phyloP scores from a whole-genome alignment of 345 rosid genomes.

The Syzygium grande region DNA sequence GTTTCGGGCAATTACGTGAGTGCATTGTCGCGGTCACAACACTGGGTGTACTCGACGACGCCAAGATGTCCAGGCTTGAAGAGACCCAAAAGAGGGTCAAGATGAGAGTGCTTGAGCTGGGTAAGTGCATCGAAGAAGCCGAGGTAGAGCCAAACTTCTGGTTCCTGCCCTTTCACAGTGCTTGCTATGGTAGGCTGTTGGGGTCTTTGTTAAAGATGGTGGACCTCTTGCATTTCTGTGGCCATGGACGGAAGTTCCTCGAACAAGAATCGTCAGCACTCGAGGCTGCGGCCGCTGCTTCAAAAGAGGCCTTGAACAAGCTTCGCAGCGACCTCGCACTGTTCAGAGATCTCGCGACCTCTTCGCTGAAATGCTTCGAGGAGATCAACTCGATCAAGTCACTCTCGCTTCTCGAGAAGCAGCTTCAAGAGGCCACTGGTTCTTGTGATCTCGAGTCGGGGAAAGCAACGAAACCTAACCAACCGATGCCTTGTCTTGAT shows the following conservation, averaged over 20 bases:
- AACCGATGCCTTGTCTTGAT: constrained; percentile 9
- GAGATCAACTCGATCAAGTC: constrained; percentile 45
- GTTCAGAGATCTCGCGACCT: constrained; percentile 27
- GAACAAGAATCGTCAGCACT: constrained; percentile 27
- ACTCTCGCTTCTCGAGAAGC: constrained; percentile 30
- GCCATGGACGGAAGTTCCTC: constrained; percentile 30
- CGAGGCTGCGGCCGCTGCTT: constrained; percentile 5
- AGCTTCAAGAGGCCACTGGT: constrained; percentile 17
- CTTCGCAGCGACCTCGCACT: constrained; percentile 42
- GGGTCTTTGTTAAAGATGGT: constrained; percentile 46
- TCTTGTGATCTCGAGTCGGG: constrained; percentile 53
- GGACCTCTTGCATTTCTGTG: constrained; percentile 56
- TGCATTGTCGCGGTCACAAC: constrained; percentile 27
- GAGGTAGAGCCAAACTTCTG: constrained; percentile 80
- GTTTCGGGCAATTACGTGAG: constrained; percentile 31
- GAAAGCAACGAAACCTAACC: constrained; percentile 22
- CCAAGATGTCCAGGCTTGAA: constrained; percentile 13
- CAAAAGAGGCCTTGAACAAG: constrained; percentile 21
- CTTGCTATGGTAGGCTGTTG: constrained; percentile 49
- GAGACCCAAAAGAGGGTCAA: constrained; percentile 42
- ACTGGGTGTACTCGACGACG: constrained; percentile 13
- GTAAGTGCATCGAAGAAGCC: constrained; percentile 62
- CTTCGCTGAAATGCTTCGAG: constrained; percentile 43
- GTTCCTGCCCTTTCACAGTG: constrained; percentile 61
- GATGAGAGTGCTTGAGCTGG: constrained; percentile 30